phyloP scores from a whole-genome alignment of 805 yeast genomes.

The Scheffersomyces lignosus region DNA sequence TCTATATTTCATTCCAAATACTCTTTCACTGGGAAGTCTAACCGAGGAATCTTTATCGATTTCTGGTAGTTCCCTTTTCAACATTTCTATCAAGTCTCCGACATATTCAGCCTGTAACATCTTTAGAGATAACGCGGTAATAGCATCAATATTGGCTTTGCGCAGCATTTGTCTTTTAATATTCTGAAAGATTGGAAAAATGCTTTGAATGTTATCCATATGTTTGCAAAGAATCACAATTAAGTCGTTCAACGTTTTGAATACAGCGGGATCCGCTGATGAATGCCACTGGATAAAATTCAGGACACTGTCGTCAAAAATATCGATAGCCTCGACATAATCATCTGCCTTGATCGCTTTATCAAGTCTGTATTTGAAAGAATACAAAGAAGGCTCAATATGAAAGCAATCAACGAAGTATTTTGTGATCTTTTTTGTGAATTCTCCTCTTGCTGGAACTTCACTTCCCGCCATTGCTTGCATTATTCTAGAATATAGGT shows the following conservation, averaged over 20 bases:
- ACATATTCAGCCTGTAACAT: slow-evolving; percentile 37
- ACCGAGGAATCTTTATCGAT: slow-evolving; percentile 27
- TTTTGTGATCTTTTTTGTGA: slow-evolving; percentile 13
- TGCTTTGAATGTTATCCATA: slow-evolving; percentile 20
- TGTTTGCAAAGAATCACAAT: slow-evolving; percentile 35
- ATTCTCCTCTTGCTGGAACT: slow-evolving; percentile 20
- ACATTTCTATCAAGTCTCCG: slow-evolving; percentile 42
- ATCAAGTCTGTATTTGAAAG: slow-evolving; percentile 32
- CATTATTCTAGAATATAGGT: slow-evolving; percentile 15
- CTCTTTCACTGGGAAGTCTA: slow-evolving; percentile 26
- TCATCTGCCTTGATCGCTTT: slow-evolving; percentile 20
- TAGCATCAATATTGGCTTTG: slow-evolving; percentile 25
- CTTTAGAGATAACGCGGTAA: slow-evolving; percentile 24
- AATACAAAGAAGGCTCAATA: slow-evolving; percentile 17
- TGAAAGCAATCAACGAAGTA: slow-evolving; percentile 9
- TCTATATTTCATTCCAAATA: slow-evolving; percentile 25
- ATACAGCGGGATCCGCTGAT: slow-evolving; percentile 34
- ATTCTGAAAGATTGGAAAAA: slow-evolving; percentile 33
- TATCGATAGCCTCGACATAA: slow-evolving; percentile 20
- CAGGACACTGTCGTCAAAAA: slow-evolving; percentile 33
- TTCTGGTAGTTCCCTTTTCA: slow-evolving; percentile 40
- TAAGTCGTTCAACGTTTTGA: slow-evolving; percentile 45
- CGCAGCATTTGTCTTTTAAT: slow-evolving; percentile 36
- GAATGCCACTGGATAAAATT: slow-evolving; percentile 22
- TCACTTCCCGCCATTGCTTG: slow-evolving; percentile 15